Conservation (phyloP, 352 stramenopile genomes). For the Plasmopara muralis region DNA sequence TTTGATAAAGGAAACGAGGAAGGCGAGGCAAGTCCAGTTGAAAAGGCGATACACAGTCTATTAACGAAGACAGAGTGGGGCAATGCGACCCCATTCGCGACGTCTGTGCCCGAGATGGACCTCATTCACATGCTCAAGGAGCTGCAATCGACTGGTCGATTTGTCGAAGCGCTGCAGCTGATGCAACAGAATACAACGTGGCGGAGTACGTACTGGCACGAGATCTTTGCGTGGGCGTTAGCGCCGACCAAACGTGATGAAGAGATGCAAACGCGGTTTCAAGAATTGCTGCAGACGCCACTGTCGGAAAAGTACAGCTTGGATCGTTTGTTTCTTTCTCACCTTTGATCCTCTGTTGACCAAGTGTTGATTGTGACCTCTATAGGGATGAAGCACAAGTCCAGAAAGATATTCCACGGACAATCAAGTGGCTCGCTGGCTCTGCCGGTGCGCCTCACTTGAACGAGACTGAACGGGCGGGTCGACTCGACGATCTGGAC, state of each 20-base stretch:
- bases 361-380: conserved; percentile 1
- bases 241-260: conserved; percentile 8
- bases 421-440: conserved; percentile 59
- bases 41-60: no score
- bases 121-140: conserved; percentile 48
- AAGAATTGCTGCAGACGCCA: conserved; percentile 14
- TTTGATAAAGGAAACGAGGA: no score
- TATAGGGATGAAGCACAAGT: conserved; percentile 61
- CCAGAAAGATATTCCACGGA: conserved; percentile 76
- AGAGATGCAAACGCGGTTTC: conserved; percentile 8
- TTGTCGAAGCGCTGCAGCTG: conserved; percentile 71
- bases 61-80: no score
- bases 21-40: no score
- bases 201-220: conserved; percentile 50
- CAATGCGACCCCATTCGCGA: conserved; percentile 1
- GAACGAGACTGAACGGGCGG: conserved; percentile 19
- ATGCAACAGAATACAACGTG: conserved; percentile 47
- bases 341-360: conserved; percentile 1
- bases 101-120: conserved; percentile 3
- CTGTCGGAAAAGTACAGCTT: conserved; percentile 49
- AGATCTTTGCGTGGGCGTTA: conserved; percentile 63
- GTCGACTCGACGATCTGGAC: conserved; percentile 35
- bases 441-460: conserved; percentile 51
- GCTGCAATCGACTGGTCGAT: conserved; percentile 49
- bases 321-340: neutral